phyloP scores from a whole-genome alignment of 129 eudicot species.

The Oenanthe sinensis region DNA sequence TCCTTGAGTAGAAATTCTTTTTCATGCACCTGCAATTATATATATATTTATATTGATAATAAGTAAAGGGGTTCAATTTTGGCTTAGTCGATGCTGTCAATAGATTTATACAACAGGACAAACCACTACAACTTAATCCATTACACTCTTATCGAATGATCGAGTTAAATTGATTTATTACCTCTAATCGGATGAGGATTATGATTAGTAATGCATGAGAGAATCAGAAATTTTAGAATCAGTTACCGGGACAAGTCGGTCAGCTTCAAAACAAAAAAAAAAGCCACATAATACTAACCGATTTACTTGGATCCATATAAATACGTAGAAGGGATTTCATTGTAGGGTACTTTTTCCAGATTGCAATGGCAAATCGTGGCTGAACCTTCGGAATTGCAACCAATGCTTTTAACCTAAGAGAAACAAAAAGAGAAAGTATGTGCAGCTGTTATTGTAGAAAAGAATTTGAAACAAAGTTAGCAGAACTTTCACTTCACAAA shows the following conservation, averaged over 20 bases:
- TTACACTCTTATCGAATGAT: neutral
- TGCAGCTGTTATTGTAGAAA: neutral
- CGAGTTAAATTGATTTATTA: neutral
- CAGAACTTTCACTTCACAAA: neutral
- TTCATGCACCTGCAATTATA: constrained; percentile 50
- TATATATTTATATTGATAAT: neutral
- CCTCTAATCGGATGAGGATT: neutral
- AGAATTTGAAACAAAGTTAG: neutral
- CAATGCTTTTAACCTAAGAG: constrained; percentile 76
- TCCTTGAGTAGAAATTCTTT: constrained; percentile 78
- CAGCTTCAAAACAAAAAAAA: neutral
- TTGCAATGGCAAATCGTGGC: constrained; percentile 83
- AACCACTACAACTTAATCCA: neutral
- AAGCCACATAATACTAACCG: constrained; percentile 36
- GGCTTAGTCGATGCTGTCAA: neutral
- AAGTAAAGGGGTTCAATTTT: constrained; percentile 7
- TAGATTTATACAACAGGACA: neutral
- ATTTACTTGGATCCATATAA: constrained; percentile 82
- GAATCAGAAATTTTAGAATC: neutral
- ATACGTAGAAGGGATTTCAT: constrained; percentile 78
- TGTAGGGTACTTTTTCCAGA: constrained; percentile 82
- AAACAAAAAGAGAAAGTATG: neutral
- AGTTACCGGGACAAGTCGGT: neutral
- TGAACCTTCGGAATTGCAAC: constrained; percentile 89
- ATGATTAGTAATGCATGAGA: neutral